These are phyloP conservation scores for Syncephalastrum sp. DNA, from an alignment of 371 early-diverging fungal species.

Conservation along the genomic window DNA sequence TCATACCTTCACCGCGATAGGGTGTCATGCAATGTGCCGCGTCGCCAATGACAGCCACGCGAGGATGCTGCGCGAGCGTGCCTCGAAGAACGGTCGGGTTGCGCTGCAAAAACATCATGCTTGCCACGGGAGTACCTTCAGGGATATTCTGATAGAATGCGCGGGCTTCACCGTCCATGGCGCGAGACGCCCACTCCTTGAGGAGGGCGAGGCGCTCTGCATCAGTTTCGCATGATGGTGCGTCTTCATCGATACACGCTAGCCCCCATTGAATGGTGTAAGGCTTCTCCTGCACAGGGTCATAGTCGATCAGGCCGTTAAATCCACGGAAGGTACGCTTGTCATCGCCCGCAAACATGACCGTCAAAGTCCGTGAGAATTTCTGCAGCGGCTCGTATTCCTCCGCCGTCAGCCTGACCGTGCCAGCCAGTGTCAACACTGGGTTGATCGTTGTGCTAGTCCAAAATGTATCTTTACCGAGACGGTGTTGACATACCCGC, in stretches of 20 bases:
- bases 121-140: not conserved
- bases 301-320: constrained; percentile 6
- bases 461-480: constrained; percentile 10
- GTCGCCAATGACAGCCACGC: constrained; percentile 15
- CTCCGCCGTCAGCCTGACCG: not conserved
- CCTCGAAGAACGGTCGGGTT: not conserved
- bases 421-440: not conserved
- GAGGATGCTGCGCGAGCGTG: not conserved
- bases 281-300: not conserved
- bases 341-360: constrained; percentile 1
- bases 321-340: not conserved
- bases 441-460: constrained; percentile 11
- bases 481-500: constrained; percentile 13
- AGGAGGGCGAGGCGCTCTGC: constrained; percentile 1
- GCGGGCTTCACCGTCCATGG: too few relatives aligned
- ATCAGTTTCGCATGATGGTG: not conserved
- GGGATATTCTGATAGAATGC: not conserved
- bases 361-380: not conserved
- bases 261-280: constrained; percentile 6
- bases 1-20: constrained; percentile 19
- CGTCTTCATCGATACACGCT: constrained; percentile 5
- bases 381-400: not conserved
- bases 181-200: constrained; percentile 6
- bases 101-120: constrained; percentile 8
- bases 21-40: constrained; percentile 19